Conservation (phyloP, 257 asterid genomes). For the Perilla frutescens region DNA sequence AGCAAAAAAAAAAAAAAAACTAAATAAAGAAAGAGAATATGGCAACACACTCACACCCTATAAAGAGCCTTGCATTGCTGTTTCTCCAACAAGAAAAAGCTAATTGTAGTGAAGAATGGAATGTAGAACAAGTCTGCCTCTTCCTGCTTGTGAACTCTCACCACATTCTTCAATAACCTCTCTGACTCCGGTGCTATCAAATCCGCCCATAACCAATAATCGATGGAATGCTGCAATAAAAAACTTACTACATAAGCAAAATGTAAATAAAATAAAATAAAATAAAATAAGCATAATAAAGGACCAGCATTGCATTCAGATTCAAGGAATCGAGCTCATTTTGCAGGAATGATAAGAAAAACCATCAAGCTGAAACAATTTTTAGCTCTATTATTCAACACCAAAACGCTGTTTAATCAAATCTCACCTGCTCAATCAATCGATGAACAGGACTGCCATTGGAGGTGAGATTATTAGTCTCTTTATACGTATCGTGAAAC, state of each 20-base stretch:
- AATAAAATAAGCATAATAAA: neutral
- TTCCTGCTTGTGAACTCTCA: constrained; percentile 82
- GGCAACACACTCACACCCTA: constrained; percentile 99
- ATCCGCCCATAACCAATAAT: constrained; percentile 98
- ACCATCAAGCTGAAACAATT: neutral
- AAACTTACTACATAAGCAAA: neutral
- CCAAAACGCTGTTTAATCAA: constrained; percentile 5
- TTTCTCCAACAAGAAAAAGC: constrained; percentile 92
- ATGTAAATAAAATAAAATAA: neutral
- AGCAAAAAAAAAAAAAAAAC: constrained; percentile 17
- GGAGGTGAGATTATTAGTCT: constrained; percentile 81
- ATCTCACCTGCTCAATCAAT: constrained; percentile 78
- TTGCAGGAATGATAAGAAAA: constrained; percentile 13
- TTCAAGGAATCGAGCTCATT: constrained; percentile 28
- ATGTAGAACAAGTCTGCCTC: constrained; percentile 97
- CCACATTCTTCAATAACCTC: constrained; percentile 77
- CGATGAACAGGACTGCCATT: constrained; percentile 99
- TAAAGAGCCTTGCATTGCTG: constrained; percentile 96
- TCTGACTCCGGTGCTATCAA: constrained; percentile 80
- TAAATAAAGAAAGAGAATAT: constrained; percentile 18
- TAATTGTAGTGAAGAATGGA: constrained; percentile 89
- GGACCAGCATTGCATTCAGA: neutral
- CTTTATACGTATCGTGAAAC: constrained; percentile 65
- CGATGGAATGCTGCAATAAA: constrained; percentile 81
- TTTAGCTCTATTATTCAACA: constrained; percentile 1